Evolutionary conservation across 441 rosid genomes (phyloP), one percentile per base, ranked within the genome.

Genomic region (Euphorbia celastroides): DNA sequence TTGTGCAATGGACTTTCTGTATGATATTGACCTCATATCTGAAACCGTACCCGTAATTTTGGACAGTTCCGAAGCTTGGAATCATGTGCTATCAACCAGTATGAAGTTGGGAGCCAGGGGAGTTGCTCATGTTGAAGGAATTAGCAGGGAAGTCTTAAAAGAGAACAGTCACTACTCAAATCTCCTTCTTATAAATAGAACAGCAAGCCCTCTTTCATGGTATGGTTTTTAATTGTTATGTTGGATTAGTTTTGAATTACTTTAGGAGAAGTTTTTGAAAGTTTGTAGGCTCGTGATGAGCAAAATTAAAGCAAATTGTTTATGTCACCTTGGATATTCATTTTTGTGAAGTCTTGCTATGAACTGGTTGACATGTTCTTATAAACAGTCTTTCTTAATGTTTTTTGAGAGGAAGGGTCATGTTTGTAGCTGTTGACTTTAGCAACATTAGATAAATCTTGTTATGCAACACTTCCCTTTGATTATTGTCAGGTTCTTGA

Each of bases 201-300:
- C 99, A 32, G 92, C 99, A 26, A 94, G 88, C 71, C 92, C 89
- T 54, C 79, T 94, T 28, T 86, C 97, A 62, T 91, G 99, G 99
- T 91, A 83, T 55, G 75, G 32, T 26, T 34, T 50, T 7, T 20
- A 30, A 36, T 50, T 65, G 25, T 30, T 7, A 4, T 65, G 56
- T 73, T 50, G 44, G 26, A 57, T 34, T 57, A 61, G 68, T 60
- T 16, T 68, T 65, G n/a, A n/a, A 34, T 4, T 34, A 3, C 38
- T 3, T 34, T 34, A 34, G 38, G 38, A 34, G n/a, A n/a, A 34
- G 4, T 28, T 36, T 36, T n/a, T 52, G 42, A 55, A 25, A 12
- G n/a, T 9, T 55, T 55, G 59, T 27, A 17, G 32, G 59, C 22
- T 16, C 11, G 26, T 10, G 30, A 4, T 13, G 23, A 55, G n/a